Base-by-base conservation (phyloP, 2,329 filamentous ascomycete species). In the Clarireedia paspali region DNA sequence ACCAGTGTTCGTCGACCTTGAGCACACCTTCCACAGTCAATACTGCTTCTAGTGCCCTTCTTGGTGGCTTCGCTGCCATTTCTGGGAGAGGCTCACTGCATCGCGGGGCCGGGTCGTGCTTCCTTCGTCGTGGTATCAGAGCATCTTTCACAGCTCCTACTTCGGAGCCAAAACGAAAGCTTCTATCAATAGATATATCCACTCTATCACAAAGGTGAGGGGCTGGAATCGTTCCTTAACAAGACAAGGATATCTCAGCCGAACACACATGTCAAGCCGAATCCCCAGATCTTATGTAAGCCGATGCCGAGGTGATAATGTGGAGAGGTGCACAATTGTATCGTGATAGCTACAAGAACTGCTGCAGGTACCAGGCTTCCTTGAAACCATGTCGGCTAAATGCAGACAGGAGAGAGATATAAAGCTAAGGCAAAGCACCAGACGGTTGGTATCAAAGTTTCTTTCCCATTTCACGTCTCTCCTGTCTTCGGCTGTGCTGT, bases 251-350 rank as follows among this genome's bases (percentile, higher is more conserved):
- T 34, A 12, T 12, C 30, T 34, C 30, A 12, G 27, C 50, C 50
- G 27, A 47, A 24, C 45, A 53, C 27, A 53, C 50, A 53, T 53
- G 50, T 47, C 30, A n/a, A 47, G 40, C 15, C 17, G 38, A 23
- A 46, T 47, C 17, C 27, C 20, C 26, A 38, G 17, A 9, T 24
- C 17, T 53, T 4, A 53, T 38, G 40, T 47, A 15, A 26, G 40
- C 50, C 5, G 9, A 42, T 47, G 36, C 50, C 50, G 50, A 47
- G 50, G 50, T 47, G 50, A 23, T 26, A 17, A 7, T n/a, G 17
- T 50, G 15, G 9, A 14, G 20, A 27, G 12, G 17, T 42, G 27
- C 39, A 36, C 12, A 20, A 50, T 26, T 10, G 9, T 26, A 34
- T 34, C 30, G 30, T 34, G 30, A 34, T 34, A 34, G 30, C 30